Conservation (phyloP, 139 green algal genomes). For the Chlamydomonas asymmetrica region DNA sequence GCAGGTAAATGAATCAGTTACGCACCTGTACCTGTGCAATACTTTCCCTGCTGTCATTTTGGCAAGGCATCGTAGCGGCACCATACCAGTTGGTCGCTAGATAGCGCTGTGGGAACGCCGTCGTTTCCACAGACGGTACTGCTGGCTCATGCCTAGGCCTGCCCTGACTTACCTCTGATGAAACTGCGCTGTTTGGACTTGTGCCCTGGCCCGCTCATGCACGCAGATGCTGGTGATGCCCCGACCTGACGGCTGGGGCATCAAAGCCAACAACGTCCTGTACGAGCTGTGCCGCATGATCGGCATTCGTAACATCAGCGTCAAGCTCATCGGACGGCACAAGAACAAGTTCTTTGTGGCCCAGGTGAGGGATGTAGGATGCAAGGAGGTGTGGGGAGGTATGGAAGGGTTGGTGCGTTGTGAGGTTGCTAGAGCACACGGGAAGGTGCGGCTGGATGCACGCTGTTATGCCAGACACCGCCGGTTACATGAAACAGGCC, state of each 20-base stretch:
- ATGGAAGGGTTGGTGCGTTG: background rate
- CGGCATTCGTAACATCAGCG: slow-evolving; percentile 46
- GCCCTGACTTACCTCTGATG: no score
- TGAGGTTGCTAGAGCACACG: background rate
- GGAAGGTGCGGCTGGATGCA: background rate
- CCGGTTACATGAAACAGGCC: background rate
- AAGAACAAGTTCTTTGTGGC: slow-evolving; percentile 40
- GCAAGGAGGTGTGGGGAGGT: background rate
- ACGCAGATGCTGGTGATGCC: slow-evolving; percentile 48
- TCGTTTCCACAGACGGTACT: no score
- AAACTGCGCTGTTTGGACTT: no score
- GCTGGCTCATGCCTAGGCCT: no score
- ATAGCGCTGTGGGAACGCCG: no score
- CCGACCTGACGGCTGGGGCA: slow-evolving; percentile 43
- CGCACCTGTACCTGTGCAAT: no score
- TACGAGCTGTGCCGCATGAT: slow-evolving; percentile 49
- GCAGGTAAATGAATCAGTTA: no score
- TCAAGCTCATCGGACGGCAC: slow-evolving; percentile 31
- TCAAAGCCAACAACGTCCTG: slow-evolving; percentile 38
- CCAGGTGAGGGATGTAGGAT: background rate
- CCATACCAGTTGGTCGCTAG: no score
- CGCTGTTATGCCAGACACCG: background rate
- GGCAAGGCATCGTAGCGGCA: no score
- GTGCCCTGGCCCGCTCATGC: background rate
- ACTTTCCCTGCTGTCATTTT: no score